Conservation (phyloP, 2,329 filamentous ascomycete genomes). For the Fusarium bactridioides region DNA sequence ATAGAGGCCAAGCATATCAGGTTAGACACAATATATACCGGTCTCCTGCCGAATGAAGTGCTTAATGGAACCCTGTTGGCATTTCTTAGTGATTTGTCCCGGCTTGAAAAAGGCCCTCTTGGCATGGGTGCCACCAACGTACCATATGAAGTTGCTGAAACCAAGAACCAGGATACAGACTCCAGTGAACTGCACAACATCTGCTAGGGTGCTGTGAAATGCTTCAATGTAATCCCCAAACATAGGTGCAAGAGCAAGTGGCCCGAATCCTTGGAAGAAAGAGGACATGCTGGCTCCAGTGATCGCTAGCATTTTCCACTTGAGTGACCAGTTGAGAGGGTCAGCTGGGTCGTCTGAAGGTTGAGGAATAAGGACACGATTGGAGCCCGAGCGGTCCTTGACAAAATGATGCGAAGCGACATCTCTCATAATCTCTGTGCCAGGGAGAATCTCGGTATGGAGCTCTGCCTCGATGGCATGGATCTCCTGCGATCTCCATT, state of each 20-base stretch:
- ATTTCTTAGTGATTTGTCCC: not conserved
- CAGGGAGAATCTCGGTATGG: not conserved
- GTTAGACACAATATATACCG: not conserved
- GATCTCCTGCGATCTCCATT: not conserved
- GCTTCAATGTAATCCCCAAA: not conserved
- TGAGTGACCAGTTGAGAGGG: not conserved
- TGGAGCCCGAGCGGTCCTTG: not conserved
- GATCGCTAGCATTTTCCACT: not conserved
- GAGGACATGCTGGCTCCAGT: not conserved
- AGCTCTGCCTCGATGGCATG: not conserved
- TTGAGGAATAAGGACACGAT: not conserved
- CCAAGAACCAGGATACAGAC: not conserved
- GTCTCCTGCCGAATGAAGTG: not conserved
- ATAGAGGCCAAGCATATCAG: not conserved
- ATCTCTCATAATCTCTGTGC: not conserved
- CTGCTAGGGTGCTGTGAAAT: not conserved
- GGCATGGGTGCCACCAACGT: not conserved
- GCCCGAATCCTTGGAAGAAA: not conserved
- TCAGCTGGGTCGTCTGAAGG: not conserved
- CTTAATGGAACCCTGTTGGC: not conserved
- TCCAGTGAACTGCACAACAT: not conserved
- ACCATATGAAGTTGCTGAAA: not conserved
- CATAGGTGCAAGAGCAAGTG: not conserved
- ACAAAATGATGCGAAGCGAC: not conserved
- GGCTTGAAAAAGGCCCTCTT: accelerated